phyloP scores from a whole-genome alignment of 495 filamentous ascomycete genomes.

The Podospora pseudopauciseta region DNA sequence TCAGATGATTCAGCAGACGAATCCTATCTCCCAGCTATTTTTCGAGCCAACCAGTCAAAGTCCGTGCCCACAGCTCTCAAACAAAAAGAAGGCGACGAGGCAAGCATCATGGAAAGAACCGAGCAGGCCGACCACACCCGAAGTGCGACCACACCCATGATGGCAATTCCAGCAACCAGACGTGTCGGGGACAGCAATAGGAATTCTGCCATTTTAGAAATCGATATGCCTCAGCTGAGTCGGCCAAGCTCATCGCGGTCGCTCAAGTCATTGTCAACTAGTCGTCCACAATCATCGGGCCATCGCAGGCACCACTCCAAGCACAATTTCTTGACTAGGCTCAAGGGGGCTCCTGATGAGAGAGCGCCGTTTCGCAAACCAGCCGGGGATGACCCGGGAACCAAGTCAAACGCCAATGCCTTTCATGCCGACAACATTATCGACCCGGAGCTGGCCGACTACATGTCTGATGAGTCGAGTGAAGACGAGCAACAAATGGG shows the following conservation, averaged over 20 bases:
- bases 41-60: constrained; percentile 50
- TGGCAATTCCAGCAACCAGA: constrained; percentile 86
- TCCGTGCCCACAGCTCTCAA: constrained; percentile 26
- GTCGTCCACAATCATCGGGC: constrained; percentile 66
- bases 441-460: constrained; percentile 91
- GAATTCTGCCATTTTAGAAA: constrained; percentile 85
- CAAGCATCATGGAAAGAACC: constrained; percentile 39
- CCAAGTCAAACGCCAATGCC: constrained; percentile 69
- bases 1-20: constrained; percentile 84
- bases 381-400: constrained; percentile 57
- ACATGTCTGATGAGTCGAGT: constrained; percentile 91
- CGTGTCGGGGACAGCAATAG: constrained; percentile 78
- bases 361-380: constrained; percentile 86
- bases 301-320: constrained; percentile 85
- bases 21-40: constrained; percentile 48
- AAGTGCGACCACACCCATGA: constrained; percentile 57
- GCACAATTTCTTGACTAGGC: constrained; percentile 67
- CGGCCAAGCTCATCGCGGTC: constrained; percentile 90
- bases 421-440: constrained; percentile 99
- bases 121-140: constrained; percentile 43
- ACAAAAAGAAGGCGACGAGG: constrained; percentile 34
- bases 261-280: constrained; percentile 68
- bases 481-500: constrained; percentile 89
- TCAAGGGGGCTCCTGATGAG: constrained; percentile 54
- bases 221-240: constrained; percentile 62